Percentiles rank a stretch among this genome's conserved stretches.
phyloP scores from a whole-genome alignment of 257 asterid genomes.

The Nicotiana tomentosiformis region DNA sequence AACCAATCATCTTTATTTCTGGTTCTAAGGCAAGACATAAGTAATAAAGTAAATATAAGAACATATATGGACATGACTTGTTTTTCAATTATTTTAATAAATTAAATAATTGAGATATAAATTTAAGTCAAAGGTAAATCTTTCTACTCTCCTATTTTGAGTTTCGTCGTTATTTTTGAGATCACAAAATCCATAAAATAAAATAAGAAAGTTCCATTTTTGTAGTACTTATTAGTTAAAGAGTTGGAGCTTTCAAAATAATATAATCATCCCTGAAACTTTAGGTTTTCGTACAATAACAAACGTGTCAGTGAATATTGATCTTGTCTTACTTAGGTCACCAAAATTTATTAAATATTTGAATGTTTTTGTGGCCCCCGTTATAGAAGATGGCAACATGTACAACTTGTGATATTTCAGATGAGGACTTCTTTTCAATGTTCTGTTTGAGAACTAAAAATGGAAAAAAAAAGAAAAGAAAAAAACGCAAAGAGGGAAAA shows the following conservation, averaged over 20 bases:
- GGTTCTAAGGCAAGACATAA: too few species aligned
- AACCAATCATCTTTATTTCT: too few species aligned
- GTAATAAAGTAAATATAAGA: too few species aligned
- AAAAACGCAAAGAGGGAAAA: neutral
- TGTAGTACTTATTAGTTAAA: neutral
- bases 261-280: neutral
- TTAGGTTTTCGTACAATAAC: neutral
- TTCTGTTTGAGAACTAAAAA: neutral
- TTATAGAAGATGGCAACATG: neutral
- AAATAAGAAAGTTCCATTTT: neutral
- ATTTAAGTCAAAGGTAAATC: too few species aligned
- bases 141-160: too few species aligned
- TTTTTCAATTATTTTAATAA: too few species aligned
- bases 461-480: too few species aligned
- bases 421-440: neutral
- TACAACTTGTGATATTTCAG: neutral
- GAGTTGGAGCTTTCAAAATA: neutral
- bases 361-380: neutral
- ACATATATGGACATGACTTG: too few species aligned
- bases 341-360: neutral
- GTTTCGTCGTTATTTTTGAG: neutral
- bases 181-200: too few species aligned
- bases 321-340: neutral
- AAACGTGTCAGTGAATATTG: constrained; percentile 5
- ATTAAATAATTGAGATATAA: too few species aligned